Percentiles rank a stretch among this genome's conserved stretches.
phyloP scores from a whole-genome alignment of 106 monocot genomes.

The Platanthera guangdongensis region DNA sequence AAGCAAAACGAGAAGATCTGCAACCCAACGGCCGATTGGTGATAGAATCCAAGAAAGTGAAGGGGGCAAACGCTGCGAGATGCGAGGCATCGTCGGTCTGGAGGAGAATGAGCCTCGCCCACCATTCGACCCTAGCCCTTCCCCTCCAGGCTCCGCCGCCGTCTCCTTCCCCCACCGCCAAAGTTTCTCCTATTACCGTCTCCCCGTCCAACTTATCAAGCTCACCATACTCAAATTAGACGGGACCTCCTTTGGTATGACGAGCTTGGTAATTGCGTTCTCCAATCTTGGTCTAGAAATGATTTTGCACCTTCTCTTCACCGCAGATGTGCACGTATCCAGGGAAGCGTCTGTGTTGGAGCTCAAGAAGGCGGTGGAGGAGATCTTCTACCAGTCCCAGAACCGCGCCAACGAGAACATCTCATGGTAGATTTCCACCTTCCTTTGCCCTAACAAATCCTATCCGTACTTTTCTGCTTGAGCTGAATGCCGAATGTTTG shows the following conservation, averaged over 20 bases:
- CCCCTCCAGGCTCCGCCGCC: background rate
- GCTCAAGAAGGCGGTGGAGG: conserved; percentile 42
- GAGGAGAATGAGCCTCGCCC: background rate
- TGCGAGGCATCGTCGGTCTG: background rate
- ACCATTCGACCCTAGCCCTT: background rate
- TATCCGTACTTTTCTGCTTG: background rate
- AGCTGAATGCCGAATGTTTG: background rate
- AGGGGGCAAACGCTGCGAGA: background rate
- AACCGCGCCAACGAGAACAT: background rate
- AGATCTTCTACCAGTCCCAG: conserved; percentile 15
- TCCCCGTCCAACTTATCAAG: conserved; percentile 23
- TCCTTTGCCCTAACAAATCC: background rate
- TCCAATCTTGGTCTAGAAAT: background rate
- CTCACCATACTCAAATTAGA: conserved; percentile 48
- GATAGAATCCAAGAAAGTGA: background rate
- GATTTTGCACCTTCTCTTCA: background rate
- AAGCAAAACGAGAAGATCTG: background rate
- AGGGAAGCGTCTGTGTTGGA: conserved; percentile 23
- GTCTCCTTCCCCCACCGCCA: background rate
- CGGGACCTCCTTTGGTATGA: conserved; percentile 32
- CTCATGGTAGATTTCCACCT: conserved; percentile 17
- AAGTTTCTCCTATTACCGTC: conserved; percentile 36
- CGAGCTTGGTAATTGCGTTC: background rate
- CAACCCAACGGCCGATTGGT: background rate
- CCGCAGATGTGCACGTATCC: conserved; percentile 33